Conservation (phyloP, 345 rosid genomes). For the Bretschneidera sinensis region DNA sequence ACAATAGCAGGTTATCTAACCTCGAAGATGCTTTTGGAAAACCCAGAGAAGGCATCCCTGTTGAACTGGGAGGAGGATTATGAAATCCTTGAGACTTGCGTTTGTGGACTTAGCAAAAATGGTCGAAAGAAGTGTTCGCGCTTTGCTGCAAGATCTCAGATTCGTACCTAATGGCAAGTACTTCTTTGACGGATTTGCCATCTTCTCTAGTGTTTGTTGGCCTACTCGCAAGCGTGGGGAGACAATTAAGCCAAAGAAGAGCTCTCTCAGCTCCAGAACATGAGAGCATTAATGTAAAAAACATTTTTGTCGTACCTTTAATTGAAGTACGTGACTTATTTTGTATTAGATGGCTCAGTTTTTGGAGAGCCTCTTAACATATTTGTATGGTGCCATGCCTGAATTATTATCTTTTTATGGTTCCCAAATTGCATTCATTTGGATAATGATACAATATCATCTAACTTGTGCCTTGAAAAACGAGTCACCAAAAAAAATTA, state of each 20-base stretch:
- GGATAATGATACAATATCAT: too few relatives aligned
- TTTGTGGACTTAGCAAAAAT: constrained; percentile 54
- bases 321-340: too few relatives aligned
- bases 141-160: constrained; percentile 36
- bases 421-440: too few relatives aligned
- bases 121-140: constrained; percentile 71
- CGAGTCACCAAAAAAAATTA: too few relatives aligned
- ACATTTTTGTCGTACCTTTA: too few relatives aligned
- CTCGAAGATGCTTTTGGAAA: constrained; percentile 81
- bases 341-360: too few relatives aligned
- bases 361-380: too few relatives aligned
- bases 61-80: constrained; percentile 91
- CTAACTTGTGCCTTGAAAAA: too few relatives aligned
- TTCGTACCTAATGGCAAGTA: constrained; percentile 2
- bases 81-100: constrained; percentile 78
- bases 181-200: neutral
- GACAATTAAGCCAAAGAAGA: neutral
- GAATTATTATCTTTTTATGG: too few relatives aligned
- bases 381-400: too few relatives aligned
- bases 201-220: too few relatives aligned
- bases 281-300: too few relatives aligned
- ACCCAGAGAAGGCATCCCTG: constrained; percentile 74
- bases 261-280: neutral
- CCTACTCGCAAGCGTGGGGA: neutral
- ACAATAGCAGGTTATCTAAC: constrained; percentile 78